Base-by-base conservation (phyloP, 1,139 yeast genomes). In the Yamadazyma buinensis region DNA sequence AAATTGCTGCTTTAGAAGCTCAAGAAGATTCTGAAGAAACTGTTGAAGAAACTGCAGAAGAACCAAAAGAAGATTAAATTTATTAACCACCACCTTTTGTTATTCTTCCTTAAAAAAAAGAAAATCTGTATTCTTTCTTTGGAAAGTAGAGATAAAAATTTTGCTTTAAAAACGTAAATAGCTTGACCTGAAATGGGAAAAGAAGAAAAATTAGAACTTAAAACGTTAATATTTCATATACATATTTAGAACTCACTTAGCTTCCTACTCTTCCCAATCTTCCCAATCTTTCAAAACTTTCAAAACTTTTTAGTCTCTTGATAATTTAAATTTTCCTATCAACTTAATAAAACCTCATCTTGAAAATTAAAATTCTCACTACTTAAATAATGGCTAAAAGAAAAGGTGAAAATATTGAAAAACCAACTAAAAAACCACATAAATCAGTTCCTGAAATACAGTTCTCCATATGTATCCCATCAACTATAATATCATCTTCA, bases 381-480 rank as follows among this genome's bases (percentile, higher is more conserved):
- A 18, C 33, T 23, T 30, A 28, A 24, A 15, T 24, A 11, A 56
- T 56, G 61, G 57, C 55, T 19, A 61, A 65, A 47, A 54, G 66
- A 51, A 59, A 61, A 44, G 40, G 43, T 20, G 56, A 52, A 32
- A 53, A 50, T 24, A 43, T 41, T 29, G 48, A 45, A 10, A 54
- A 50, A 36, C 49, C 58, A 4, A 57, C 61, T 12, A 64, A 59
- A 41, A 62, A 62, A 38, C 69, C 71, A 4, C 42, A 49, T 25
- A 65, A 64, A 41, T 28, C 48, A 1, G 31, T 32, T 7, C 49
- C 57, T 6, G 49, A 51, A 12, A 42, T 43, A 4, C 57, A 51
- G 41, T 65, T 47, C 40, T 67, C 84, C 2, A 47, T 81, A 13
- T 82, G 94, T 55, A 67, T 85, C 25, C 87, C 92, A 2, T 74